Evolutionary conservation across 768 basidiomycete species (phyloP).

Genomic region (Agrocybe chaxingu): DNA sequence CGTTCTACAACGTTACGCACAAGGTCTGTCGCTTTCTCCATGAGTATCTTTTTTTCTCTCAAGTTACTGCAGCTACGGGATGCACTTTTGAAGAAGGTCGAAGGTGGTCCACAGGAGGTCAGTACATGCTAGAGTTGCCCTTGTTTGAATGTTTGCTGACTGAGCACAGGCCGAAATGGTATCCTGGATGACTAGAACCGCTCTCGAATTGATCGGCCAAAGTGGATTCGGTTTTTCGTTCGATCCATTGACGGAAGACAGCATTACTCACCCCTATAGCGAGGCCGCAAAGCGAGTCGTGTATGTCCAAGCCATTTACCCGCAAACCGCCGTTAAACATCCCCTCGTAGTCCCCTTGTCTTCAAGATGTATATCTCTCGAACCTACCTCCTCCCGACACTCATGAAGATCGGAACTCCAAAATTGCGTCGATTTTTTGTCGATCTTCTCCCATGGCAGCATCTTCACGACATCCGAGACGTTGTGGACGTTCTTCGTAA

Average conservation of each 20-base stretch:
- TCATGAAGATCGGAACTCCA: conserved; percentile 25
- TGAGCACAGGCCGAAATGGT: conserved; percentile 26
- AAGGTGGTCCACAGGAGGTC: conserved; percentile 28
- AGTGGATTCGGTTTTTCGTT: conserved; percentile 41
- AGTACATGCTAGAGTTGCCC: background rate
- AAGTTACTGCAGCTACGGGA: conserved; percentile 20
- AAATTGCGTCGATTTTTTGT: conserved; percentile 29
- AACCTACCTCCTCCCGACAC: conserved; percentile 17
- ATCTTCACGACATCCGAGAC: conserved; percentile 26
- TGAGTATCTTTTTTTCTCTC: background rate
- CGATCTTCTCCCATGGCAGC: conserved; percentile 26
- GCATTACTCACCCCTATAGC: conserved; percentile 25
- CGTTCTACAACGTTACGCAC: conserved; percentile 30
- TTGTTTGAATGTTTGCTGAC: background rate
- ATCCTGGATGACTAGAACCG: conserved; percentile 36
- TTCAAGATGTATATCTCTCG: conserved; percentile 16
- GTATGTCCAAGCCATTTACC: conserved; percentile 16
- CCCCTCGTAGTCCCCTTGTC: conserved; percentile 10
- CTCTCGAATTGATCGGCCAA: conserved; percentile 46
- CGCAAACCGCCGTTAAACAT: background rate
- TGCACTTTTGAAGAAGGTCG: conserved; percentile 20
- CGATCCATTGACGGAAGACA: conserved; percentile 31
- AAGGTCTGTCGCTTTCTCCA: conserved; percentile 16
- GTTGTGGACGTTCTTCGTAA: conserved; percentile 32
- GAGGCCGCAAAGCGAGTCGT: conserved; percentile 24